Base-by-base conservation (phyloP, 768 basidiomycete species). In the Suillus subaureus region DNA sequence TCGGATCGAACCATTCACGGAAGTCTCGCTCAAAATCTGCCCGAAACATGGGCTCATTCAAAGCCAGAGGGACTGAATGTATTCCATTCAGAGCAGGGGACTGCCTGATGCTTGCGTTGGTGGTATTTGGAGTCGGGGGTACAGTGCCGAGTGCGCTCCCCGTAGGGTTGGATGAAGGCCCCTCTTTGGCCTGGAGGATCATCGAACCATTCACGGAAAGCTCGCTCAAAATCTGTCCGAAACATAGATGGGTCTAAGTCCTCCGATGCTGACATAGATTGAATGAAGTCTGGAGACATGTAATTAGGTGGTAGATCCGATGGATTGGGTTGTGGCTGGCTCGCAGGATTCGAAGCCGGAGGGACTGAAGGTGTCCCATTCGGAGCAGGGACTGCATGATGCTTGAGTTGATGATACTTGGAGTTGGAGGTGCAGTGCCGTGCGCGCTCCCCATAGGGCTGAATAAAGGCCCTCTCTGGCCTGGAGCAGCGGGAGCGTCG, bases 201-300 rank as follows among this genome's bases (percentile, higher is more conserved):
- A 71, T 87, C 88, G 70, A 92, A 90, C 89, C 89, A 91, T 70
- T 89, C 87, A 62, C 87, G 86, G 75, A 91, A 91, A 70, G 90
- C 90, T 71, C 87, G 79, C 74, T 90, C 89, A 68, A 90, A 90
- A 57, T 83, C 80, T 21, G 75, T 40, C 52, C 79, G 72, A 71
- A 85, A 85, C 47, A 86, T 64, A 13, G 71, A 47, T 47, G n/a
- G 26, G 40, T 77, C 37, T 52, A 80, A 78, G 52, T 78, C 75
- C 31, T 83, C 84, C 37, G 13, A 13, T 39, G 37, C 37, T 13
- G 37, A 39, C 37, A 39, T 35, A 12, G 76, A 80, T 66, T 81
- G 77, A 66, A 87, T 83, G 56, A 87, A 85, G 37, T 85, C 85
- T n/a, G 61, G 40, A 26, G 70, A 70, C 33, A 70, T 61, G 40